Percentiles rank a stretch among this genome's conserved stretches.
phyloP scores from a whole-genome alignment of 2,329 filamentous ascomycete genomes.

The Penicillium sp. region DNA sequence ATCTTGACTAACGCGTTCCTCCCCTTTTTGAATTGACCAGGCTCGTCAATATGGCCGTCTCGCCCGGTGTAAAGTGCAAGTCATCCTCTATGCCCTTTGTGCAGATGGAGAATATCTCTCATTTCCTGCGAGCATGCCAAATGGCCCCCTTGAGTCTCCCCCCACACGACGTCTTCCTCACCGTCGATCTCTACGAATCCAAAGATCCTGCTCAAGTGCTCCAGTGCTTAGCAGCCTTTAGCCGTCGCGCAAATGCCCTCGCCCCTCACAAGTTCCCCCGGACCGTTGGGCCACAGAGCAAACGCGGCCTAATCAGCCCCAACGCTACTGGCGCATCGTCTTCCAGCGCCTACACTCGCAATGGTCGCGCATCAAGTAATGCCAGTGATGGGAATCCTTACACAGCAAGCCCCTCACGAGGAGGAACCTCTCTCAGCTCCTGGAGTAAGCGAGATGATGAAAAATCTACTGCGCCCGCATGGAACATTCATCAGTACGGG shows the following conservation, averaged over 20 bases:
- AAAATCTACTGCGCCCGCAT: slow-evolving; percentile 74
- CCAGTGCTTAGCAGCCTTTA: slow-evolving; percentile 88
- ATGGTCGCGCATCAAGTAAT: slow-evolving; percentile 49
- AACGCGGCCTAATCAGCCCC: slow-evolving; percentile 56
- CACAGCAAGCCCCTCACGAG: slow-evolving; percentile 56
- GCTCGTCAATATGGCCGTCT: slow-evolving; percentile 72
- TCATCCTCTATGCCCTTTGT: slow-evolving; percentile 93
- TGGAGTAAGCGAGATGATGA: slow-evolving; percentile 88
- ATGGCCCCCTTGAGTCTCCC: slow-evolving; percentile 77
- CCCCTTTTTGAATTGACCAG: slow-evolving; percentile 40
- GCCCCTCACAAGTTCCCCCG: slow-evolving; percentile 69
- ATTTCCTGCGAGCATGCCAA: slow-evolving; percentile 87
- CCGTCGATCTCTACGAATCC: slow-evolving; percentile 88
- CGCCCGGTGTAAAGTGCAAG: slow-evolving; percentile 82
- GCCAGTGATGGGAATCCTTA: slow-evolving; percentile 42
- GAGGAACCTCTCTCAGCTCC: slow-evolving; percentile 61
- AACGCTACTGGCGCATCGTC: slow-evolving; percentile 58
- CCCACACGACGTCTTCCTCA: slow-evolving; percentile 92
- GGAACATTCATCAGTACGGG: slow-evolving; percentile 98
- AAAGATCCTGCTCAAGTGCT: slow-evolving; percentile 96
- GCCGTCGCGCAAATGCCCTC: slow-evolving; percentile 69
- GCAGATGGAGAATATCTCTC: slow-evolving; percentile 98
- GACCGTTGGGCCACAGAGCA: slow-evolving; percentile 67
- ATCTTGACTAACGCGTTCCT: slow-evolving; percentile 18
- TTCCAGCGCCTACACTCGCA: slow-evolving; percentile 38